phyloP scores from a whole-genome alignment of 2,329 filamentous ascomycete species.

The Talaromyces sp. region DNA sequence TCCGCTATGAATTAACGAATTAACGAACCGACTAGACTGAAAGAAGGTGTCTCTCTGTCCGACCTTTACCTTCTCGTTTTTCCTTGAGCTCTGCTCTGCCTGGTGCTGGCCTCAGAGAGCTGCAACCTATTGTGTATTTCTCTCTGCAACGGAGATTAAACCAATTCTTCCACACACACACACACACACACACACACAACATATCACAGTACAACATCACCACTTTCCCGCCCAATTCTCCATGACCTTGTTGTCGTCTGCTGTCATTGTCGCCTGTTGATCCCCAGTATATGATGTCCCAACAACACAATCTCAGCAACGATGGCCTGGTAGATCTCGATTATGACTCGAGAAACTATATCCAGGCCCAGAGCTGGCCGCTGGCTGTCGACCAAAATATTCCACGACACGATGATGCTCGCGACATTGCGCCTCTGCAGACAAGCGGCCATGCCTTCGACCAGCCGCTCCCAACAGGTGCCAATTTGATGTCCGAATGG shows the following conservation, averaged over 20 bases:
- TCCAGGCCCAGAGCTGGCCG: constrained; percentile 45
- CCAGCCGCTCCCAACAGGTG: constrained; percentile 45
- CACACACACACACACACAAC: constrained; percentile 23
- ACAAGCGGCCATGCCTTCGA: constrained; percentile 45
- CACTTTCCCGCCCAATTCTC: background rate
- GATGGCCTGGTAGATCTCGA: constrained; percentile 50
- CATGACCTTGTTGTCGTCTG: constrained; percentile 9
- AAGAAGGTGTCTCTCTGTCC: constrained; percentile 2
- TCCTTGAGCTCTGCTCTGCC: constrained; percentile 1
- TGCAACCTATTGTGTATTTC: constrained; percentile 8
- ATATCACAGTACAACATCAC: constrained; percentile 1
- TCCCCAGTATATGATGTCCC: constrained; percentile 38
- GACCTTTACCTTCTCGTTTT: background rate
- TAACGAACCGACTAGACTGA: background rate
- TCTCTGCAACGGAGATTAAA: background rate
- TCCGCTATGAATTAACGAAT: background rate
- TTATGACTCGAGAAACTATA: constrained; percentile 49
- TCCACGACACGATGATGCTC: constrained; percentile 24
- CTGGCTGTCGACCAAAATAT: constrained; percentile 43
- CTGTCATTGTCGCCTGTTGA: constrained; percentile 8
- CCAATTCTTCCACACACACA: constrained; percentile 23
- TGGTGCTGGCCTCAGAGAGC: constrained; percentile 7
- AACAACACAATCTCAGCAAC: constrained; percentile 46
- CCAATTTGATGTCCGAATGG: constrained; percentile 48
- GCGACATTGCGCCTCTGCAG: constrained; percentile 46